phyloP scores from a whole-genome alignment of 306 rosid genomes.

The Vigna angularis region DNA sequence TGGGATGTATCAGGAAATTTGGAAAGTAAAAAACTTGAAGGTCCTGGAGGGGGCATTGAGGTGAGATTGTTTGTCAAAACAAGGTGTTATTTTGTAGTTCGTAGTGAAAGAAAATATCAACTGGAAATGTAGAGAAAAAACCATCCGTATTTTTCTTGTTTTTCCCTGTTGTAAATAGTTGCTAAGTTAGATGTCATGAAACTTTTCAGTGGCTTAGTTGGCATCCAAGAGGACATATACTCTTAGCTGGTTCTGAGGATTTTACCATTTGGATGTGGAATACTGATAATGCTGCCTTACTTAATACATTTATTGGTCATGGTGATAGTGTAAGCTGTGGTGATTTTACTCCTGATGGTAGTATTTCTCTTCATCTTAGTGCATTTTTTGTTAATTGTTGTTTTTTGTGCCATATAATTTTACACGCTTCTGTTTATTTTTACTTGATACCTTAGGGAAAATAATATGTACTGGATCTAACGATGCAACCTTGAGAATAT shows the following conservation, averaged over 20 bases:
- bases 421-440: conserved; percentile 24
- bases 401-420: conserved; percentile 7
- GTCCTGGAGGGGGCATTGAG: conserved; percentile 77
- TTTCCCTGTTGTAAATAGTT: conserved; percentile 11
- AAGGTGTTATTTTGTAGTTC: neutral
- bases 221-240: conserved; percentile 89
- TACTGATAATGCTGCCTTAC: conserved; percentile 63
- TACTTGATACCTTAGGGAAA: conserved; percentile 66
- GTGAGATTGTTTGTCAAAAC: conserved; percentile 46
- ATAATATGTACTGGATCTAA: conserved; percentile 87
- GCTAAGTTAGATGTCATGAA: conserved; percentile 40
- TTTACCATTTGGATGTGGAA: conserved; percentile 93
- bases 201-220: conserved; percentile 86
- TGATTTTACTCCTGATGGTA: conserved; percentile 98
- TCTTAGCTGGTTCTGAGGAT: conserved; percentile 93
- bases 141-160: neutral
- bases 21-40: conserved; percentile 63
- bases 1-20: conserved; percentile 78
- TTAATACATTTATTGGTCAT: conserved; percentile 78
- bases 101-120: neutral
- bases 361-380: conserved; percentile 43
- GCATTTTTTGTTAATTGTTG: conserved; percentile 1
- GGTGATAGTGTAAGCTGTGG: conserved; percentile 85
- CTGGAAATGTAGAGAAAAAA: neutral
- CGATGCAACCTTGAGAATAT: conserved; percentile 88